phyloP scores from a whole-genome alignment of 2,329 filamentous ascomycete genomes.

The Colletotrichum filicis region DNA sequence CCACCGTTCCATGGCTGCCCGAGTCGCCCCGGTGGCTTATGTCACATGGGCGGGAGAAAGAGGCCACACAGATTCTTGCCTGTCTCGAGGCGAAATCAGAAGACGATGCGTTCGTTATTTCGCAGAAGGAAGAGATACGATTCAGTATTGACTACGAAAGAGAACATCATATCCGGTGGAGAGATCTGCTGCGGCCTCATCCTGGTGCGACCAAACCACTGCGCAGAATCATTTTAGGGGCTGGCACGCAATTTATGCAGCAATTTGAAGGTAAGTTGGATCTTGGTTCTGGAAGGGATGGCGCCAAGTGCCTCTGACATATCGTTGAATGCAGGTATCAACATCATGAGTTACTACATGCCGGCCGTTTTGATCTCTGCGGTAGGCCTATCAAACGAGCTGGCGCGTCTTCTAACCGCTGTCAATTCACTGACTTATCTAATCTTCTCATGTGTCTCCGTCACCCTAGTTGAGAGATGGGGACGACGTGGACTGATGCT shows the following conservation, averaged over 20 bases:
- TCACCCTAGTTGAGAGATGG: not conserved
- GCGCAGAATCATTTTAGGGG: not conserved
- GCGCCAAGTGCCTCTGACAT: not conserved
- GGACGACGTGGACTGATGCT: not conserved
- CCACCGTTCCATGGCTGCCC: not conserved
- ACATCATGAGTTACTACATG: not conserved
- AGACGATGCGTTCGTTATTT: not conserved
- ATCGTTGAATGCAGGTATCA: not conserved
- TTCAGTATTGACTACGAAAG: not conserved
- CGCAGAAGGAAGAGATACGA: not conserved
- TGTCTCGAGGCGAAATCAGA: not conserved
- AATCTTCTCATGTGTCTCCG: not conserved
- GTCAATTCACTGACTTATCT: not conserved
- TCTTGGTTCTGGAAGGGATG: not conserved
- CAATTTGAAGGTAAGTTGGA: not conserved
- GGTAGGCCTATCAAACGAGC: not conserved
- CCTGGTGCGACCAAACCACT: not conserved
- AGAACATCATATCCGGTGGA: not conserved
- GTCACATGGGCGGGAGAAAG: not conserved
- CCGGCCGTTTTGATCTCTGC: not conserved
- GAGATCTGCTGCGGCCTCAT: not conserved
- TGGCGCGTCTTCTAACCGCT: not conserved
- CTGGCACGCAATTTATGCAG: not conserved
- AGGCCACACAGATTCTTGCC: not conserved
- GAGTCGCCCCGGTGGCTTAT: not conserved